phyloP scores from a whole-genome alignment of 1,284 basidiomycete species.

The Malassezia vespertilionis region DNA sequence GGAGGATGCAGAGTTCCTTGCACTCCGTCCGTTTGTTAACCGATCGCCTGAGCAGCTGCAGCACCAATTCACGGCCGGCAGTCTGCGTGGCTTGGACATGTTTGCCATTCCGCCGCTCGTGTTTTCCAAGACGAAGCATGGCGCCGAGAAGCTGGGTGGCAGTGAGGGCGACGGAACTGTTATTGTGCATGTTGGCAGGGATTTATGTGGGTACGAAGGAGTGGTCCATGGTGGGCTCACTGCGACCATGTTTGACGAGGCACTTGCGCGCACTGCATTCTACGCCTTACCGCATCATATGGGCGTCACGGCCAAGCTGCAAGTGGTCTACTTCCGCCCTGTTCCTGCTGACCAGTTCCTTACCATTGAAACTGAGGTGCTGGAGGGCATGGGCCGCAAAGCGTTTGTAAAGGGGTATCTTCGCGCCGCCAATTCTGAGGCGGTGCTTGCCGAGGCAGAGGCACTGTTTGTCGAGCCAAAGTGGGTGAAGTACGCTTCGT shows the following conservation, averaged over 20 bases:
- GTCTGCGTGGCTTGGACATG: slow-evolving; percentile 62
- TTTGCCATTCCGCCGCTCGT: slow-evolving; percentile 33
- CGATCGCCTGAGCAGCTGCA: slow-evolving; percentile 60
- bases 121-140: slow-evolving; percentile 33
- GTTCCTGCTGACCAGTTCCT: slow-evolving; percentile 49
- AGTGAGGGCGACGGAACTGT: slow-evolving; percentile 45
- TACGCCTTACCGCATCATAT: slow-evolving; percentile 65
- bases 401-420: slow-evolving; percentile 61
- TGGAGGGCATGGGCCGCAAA: slow-evolving; percentile 65
- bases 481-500: slow-evolving; percentile 57
- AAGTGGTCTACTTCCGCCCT: slow-evolving; percentile 47
- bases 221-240: slow-evolving; percentile 86
- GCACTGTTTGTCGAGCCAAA: slow-evolving; percentile 72
- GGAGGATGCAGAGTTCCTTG: slow-evolving; percentile 24
- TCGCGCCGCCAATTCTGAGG: slow-evolving; percentile 65
- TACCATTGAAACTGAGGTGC: slow-evolving; percentile 59
- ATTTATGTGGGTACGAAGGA: slow-evolving; percentile 78
- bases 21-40: slow-evolving; percentile 59
- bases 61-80: slow-evolving; percentile 72
- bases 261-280: slow-evolving; percentile 60
- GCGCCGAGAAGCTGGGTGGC: slow-evolving; percentile 31
- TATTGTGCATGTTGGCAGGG: slow-evolving; percentile 70
- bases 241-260: slow-evolving; percentile 80
- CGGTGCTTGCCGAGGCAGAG: slow-evolving; percentile 63
- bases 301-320: slow-evolving; percentile 68